These are phyloP conservation scores for Coemansia sp. DNA, from an alignment of 192 early-diverging fungal species.

Conservation along the genomic window DNA sequence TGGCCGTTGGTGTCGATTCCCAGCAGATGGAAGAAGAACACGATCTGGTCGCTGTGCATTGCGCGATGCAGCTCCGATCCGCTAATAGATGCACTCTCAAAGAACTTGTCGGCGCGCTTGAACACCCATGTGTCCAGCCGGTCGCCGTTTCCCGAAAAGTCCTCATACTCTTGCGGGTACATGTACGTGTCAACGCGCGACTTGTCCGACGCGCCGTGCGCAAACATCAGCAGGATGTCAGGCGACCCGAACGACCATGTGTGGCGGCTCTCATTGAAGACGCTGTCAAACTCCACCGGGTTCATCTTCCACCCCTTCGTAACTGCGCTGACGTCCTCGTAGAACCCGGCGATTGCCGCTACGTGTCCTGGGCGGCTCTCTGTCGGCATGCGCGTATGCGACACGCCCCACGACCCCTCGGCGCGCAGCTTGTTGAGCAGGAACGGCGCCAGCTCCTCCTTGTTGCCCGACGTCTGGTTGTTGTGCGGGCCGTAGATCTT, in stretches of 20 bases:
- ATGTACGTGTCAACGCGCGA: slow-evolving; percentile 83
- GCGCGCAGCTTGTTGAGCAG: slow-evolving; percentile 61
- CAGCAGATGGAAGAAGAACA: slow-evolving; percentile 93
- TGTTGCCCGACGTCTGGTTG: slow-evolving; percentile 34
- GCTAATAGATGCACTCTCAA: slow-evolving; percentile 46
- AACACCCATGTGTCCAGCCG: slow-evolving; percentile 92
- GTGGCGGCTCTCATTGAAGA: slow-evolving; percentile 90
- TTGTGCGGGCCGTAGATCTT: slow-evolving; percentile 81
- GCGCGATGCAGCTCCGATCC: slow-evolving; percentile 54
- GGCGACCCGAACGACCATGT: slow-evolving; percentile 98
- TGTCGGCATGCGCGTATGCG: slow-evolving; percentile 92
- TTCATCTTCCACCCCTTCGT: slow-evolving; percentile 98
- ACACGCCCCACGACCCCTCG: slow-evolving; percentile 76
- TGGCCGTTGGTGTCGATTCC: slow-evolving; percentile 97
- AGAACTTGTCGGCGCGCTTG: slow-evolving; percentile 72
- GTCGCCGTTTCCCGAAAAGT: slow-evolving; percentile 86
- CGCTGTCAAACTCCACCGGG: slow-evolving; percentile 94
- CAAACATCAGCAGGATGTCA: slow-evolving; percentile 97
- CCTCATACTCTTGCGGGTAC: slow-evolving; percentile 84
- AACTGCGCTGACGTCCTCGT: slow-evolving; percentile 97
- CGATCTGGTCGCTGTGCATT: slow-evolving; percentile 73
- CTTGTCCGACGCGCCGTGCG: slow-evolving; percentile 82
- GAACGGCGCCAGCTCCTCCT: slow-evolving; percentile 55
- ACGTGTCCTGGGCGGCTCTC: slow-evolving; percentile 96
- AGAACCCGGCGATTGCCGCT: slow-evolving; percentile 97